Base-by-base conservation (phyloP, 441 rosid genomes). In the Populus hybrid region DNA sequence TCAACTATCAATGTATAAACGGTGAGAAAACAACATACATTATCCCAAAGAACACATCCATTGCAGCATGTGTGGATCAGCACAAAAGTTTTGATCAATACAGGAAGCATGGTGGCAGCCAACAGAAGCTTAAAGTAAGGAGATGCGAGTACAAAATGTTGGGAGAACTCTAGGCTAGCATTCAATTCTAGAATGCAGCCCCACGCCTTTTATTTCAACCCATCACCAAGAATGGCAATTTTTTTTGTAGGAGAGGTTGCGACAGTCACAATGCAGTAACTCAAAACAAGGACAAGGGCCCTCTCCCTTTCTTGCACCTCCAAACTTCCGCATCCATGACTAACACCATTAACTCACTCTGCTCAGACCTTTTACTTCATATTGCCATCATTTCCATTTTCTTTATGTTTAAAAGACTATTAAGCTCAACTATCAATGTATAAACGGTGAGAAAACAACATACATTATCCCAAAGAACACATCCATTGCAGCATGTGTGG, bases 321-420 rank as follows among this genome's bases (percentile, higher is more conserved):
- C 69, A 14, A 50, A 16, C 66, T 69, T 71, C 64, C 2, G 59
- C 80, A 79, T 79, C 78, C 69, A 53, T 69, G 71, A 36, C 80
- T 30, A 53, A 78, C 74, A 68, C 68, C 75, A 76, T 59, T 30
- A 64, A 57, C 11, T 5, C 76, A 78, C 72, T 82, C 82, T 71
- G 79, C 84, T 86, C 89, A 85, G 78, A 69, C 88, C 89, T 88
- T 86, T 88, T 86, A 84, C 88, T 81, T 78, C 64, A 57, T 69
- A 70, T 46, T 46, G 69, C 79, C 88, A 84, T 86, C 86, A 85
- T 82, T 53, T 32, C 35, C 35, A 32, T 5, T 32, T 32, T 32
- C 35, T 32, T 32, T 1, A 32, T 32, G 35, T 32, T 32, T 32
- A 32, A 32, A 32, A 32, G 0, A 32, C 35, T 32, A 32, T 32